A percentile compares a stretch with the other conserved stretches of the same genome.
These are phyloP conservation scores for Emericellopsis cladophorae DNA, from an alignment of 2,329 filamentous ascomycete genomes.

Conservation along the genomic window DNA sequence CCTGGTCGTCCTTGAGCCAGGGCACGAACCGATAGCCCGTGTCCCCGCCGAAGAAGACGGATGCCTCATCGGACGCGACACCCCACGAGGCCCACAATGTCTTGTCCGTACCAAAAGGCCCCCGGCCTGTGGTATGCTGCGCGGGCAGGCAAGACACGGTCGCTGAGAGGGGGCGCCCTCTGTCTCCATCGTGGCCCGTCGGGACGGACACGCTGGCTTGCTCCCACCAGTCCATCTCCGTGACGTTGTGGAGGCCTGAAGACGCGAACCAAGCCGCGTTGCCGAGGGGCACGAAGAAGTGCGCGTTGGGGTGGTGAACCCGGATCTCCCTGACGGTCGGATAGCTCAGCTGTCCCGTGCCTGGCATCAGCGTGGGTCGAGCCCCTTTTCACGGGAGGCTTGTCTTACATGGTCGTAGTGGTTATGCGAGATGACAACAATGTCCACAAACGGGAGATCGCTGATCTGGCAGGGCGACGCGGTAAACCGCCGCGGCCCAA, in stretches of 20 bases:
- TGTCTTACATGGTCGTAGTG: conserved; percentile 66
- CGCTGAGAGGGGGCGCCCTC: conserved; percentile 45
- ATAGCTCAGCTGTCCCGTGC: conserved; percentile 43
- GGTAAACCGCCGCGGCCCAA: conserved; percentile 71
- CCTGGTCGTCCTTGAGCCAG: conserved; percentile 34
- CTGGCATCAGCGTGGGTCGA: too few species aligned
- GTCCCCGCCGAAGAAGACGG: conserved; percentile 82
- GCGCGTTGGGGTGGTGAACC: conserved; percentile 59
- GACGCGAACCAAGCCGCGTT: conserved; percentile 71
- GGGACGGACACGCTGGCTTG: conserved; percentile 57
- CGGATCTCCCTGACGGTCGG: conserved; percentile 60
- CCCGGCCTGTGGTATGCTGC: conserved; percentile 68
- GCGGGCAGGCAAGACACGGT: conserved; percentile 68
- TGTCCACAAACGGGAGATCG: conserved; percentile 66
- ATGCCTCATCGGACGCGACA: conserved; percentile 58
- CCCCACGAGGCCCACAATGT: conserved; percentile 88
- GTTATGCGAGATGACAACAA: conserved; percentile 77
- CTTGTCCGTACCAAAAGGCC: conserved; percentile 53
- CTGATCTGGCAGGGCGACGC: conserved; percentile 61
- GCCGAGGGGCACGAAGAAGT: conserved; percentile 81
- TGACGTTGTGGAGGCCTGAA: conserved; percentile 61
- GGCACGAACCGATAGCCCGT: conserved; percentile 81
- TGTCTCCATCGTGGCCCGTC: conserved; percentile 11
- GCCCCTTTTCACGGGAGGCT: too few species aligned
- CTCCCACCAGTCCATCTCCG: conserved; percentile 94